These are phyloP conservation scores for Chlorociboria aeruginascens DNA, from an alignment of 495 filamentous ascomycete species.

Conservation along the genomic window DNA sequence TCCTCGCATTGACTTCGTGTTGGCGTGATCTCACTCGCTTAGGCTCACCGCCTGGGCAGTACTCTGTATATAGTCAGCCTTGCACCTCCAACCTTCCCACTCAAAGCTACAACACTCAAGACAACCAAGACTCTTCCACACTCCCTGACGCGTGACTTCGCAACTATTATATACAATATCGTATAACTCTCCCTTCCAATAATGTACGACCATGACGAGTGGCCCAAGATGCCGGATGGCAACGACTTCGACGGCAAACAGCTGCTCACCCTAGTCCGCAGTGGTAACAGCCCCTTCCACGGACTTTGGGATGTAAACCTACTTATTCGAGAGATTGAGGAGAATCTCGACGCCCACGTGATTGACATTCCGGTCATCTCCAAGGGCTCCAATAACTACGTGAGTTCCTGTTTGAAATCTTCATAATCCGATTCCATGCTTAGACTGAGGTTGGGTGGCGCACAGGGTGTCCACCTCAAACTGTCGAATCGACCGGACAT, in stretches of 20 bases:
- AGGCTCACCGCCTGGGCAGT: too few species aligned
- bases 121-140: too few species aligned
- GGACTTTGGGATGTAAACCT: slow-evolving; percentile 18
- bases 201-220: slow-evolving; percentile 11
- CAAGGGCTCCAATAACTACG: slow-evolving; percentile 20
- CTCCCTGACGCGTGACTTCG: too few species aligned
- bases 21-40: too few species aligned
- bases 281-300: slow-evolving; percentile 18
- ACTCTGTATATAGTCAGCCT: too few species aligned
- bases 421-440: not conserved
- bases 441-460: slow-evolving; percentile 6
- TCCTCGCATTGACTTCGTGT: too few species aligned
- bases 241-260: slow-evolving; percentile 20
- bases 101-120: too few species aligned
- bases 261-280: slow-evolving; percentile 16
- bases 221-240: slow-evolving; percentile 21
- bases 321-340: slow-evolving; percentile 23
- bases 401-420: not conserved
- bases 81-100: too few species aligned
- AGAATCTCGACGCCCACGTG: slow-evolving; percentile 16
- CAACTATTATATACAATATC: not conserved
- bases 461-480: not conserved
- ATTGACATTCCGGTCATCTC: slow-evolving; percentile 17
- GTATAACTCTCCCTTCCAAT: slow-evolving; percentile 11
- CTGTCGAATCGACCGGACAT: slow-evolving; percentile 20